Evolutionary conservation across 257 asterid genomes (phyloP), one percentile per base, ranked within the genome.

Genomic region (Solanum medicagineum): DNA sequence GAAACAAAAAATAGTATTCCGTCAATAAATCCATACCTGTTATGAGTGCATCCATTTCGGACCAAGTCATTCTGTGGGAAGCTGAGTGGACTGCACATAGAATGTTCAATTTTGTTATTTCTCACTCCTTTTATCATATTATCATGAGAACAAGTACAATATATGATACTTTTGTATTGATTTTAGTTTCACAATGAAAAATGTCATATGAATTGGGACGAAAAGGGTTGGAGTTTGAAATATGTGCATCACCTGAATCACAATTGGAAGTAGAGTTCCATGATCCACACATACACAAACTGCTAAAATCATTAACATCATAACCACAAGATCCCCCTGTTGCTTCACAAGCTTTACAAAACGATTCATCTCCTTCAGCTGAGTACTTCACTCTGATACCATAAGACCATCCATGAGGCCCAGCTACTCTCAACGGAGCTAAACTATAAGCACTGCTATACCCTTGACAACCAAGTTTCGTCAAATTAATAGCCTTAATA

Each of bases 261-360:
- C 99, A 96, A 81, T 93, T 93, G 19, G 95, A 85, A 51, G 98
- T 94, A 7, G 99, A 95, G 70, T 96, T 96, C 97, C 97, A 93
- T 40, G 79, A 86, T 40, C 92, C 97, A 88, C 98, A 96, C 92
- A 95, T 89, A 87, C 99, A 96, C 89, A 92, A 70, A 82, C 91
- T 91, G 82, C 56, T 90, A 65, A 89, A 81, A 42, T 75, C 90
- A 71, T 80, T 91, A 69, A 84, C 59, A 10, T 92, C 90, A 85
- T 91, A 92, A 14, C 99, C 99, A 89, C 99, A 96, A 0, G 93
- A 86, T 53, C 99, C 99, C 51, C 99, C 97, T 0, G 98, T 96
- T 45, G 99, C 95, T 56, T 93, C 97, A 80, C 99, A 96, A 42
- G 93, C 93, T 89, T 92, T 90, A 84, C 99, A 96, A n/a, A 93